Percentiles rank a stretch among this genome's conserved stretches.
Conservation (phyloP, 2,329 filamentous ascomycete genomes). For the Calonectria hawksworthii region DNA sequence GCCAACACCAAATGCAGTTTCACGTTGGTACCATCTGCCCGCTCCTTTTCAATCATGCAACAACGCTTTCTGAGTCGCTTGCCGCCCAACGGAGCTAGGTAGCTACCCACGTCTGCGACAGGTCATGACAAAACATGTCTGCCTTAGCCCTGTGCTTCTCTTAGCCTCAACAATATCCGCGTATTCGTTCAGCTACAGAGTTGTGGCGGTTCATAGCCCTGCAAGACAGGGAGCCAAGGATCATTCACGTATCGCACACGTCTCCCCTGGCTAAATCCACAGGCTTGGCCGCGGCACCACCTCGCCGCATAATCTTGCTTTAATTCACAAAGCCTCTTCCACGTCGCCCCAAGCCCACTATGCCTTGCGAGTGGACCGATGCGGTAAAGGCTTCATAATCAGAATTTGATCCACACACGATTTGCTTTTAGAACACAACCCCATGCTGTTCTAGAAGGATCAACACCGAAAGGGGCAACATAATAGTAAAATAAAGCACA, state of each 20-base stretch:
- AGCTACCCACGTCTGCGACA: not conserved
- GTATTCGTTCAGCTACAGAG: constrained; percentile 13
- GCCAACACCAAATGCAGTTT: not conserved
- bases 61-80: not conserved
- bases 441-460: not conserved
- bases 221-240: constrained; percentile 5
- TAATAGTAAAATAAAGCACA: not conserved
- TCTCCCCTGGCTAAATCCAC: constrained; percentile 1
- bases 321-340: not conserved
- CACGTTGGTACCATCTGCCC: not conserved
- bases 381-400: not conserved
- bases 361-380: not conserved
- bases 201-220: constrained; percentile 16
- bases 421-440: not conserved
- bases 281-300: not conserved
- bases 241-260: constrained; percentile 2
- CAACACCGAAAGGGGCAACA: not conserved
- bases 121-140: not conserved
- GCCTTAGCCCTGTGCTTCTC: not conserved
- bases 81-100: not conserved
- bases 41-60: constrained; percentile 1
- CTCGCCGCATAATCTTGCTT: constrained; percentile 10
- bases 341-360: not conserved
- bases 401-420: not conserved
- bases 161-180: constrained; percentile 8